Evolutionary conservation across 441 rosid genomes (phyloP).

Genomic region (Syzygium malaccense): DNA sequence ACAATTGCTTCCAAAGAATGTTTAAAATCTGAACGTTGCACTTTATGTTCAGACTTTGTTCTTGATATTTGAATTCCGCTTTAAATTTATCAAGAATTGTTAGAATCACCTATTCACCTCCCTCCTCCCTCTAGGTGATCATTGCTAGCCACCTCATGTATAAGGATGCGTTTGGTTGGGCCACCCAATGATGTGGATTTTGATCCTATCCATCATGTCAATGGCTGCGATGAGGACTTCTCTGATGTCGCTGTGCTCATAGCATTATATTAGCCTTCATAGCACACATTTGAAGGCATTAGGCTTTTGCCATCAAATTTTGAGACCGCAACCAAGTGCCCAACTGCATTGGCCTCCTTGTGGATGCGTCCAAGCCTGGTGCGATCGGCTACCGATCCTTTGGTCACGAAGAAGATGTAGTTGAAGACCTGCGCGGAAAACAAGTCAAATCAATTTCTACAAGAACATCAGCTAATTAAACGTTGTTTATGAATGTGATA

Average conservation of each 20-base stretch:
- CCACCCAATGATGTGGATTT: slow-evolving; percentile 39
- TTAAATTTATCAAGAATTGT: no score
- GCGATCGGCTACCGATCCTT: slow-evolving; percentile 6
- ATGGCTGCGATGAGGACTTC: slow-evolving; percentile 19
- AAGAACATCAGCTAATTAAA: neutral
- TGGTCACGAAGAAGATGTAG: slow-evolving; percentile 18
- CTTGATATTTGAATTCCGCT: no score
- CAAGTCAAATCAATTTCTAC: neutral
- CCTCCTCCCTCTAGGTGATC: no score
- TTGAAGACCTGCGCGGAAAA: slow-evolving; percentile 24
- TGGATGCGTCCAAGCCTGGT: neutral
- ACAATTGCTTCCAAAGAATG: no score
- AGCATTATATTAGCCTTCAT: slow-evolving; percentile 25
- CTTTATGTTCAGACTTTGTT: no score
- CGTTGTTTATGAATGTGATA: neutral
- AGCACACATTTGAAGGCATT: slow-evolving; percentile 27
- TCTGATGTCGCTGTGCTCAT: slow-evolving; percentile 24
- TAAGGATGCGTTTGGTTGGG: slow-evolving; percentile 8
- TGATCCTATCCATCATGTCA: slow-evolving; percentile 14
- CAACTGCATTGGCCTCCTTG: slow-evolving; percentile 21
- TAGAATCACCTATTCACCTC: no score
- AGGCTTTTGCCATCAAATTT: slow-evolving; percentile 32
- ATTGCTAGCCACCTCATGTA: neutral
- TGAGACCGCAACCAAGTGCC: slow-evolving; percentile 25
- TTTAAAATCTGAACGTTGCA: no score